Conservation (phyloP, 345 rosid species). For the Rhodamnia argentea region DNA sequence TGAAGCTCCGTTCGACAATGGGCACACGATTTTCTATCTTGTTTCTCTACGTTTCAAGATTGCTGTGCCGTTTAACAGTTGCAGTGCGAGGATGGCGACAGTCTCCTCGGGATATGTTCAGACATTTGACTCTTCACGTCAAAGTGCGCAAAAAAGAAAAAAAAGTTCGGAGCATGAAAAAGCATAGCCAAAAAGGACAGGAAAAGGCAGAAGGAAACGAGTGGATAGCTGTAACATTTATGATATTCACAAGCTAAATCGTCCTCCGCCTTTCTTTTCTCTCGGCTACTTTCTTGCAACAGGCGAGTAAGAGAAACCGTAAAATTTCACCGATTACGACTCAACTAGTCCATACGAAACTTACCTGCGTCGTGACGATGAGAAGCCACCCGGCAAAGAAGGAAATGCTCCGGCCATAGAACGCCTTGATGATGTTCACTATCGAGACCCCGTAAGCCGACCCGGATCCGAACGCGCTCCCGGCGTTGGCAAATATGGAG, state of each 20-base stretch:
- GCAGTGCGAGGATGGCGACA: too few relatives aligned
- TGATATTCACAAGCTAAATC: too few relatives aligned
- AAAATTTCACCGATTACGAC: not conserved
- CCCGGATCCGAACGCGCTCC: conserved; percentile 74
- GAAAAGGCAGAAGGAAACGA: too few relatives aligned
- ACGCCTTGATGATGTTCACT: conserved; percentile 64
- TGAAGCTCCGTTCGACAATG: not conserved
- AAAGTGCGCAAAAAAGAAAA: too few relatives aligned
- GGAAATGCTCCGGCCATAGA: conserved; percentile 51
- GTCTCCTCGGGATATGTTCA: too few relatives aligned
- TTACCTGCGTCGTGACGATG: conserved; percentile 74
- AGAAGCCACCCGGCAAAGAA: conserved; percentile 81
- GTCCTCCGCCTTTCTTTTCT: too few relatives aligned
- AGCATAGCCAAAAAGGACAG: too few relatives aligned
- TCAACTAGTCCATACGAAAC: not conserved
- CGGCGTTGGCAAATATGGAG: conserved; percentile 75
- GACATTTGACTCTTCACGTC: too few relatives aligned
- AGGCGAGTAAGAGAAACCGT: not conserved
- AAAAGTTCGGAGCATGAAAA: too few relatives aligned
- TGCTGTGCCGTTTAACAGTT: not conserved
- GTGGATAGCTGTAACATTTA: too few relatives aligned
- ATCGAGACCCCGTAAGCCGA: conserved; percentile 72
- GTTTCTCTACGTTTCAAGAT: not conserved
- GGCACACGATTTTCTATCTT: not conserved
- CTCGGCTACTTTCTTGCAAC: too few relatives aligned